These are phyloP conservation scores for Amanita jacksonii DNA, from an alignment of 768 basidiomycete species.

Conservation along the genomic window DNA sequence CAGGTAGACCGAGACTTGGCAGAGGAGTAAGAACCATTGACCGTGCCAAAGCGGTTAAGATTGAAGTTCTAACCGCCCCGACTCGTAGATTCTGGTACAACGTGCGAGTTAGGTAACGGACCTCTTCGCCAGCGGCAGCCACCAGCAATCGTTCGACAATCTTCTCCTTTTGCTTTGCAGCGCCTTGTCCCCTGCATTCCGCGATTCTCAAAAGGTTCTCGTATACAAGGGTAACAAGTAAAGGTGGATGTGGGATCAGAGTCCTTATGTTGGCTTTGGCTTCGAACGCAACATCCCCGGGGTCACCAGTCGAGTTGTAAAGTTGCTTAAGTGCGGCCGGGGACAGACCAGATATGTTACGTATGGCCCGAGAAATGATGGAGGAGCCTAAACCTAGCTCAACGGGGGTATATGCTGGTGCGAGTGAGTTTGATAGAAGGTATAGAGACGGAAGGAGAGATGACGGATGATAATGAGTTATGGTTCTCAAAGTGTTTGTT, in stretches of 20 bases:
- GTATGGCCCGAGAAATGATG: slow-evolving; percentile 61
- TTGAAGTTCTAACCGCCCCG: slow-evolving; percentile 78
- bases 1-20: slow-evolving; percentile 10
- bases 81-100: slow-evolving; percentile 73
- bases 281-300: slow-evolving; percentile 81
- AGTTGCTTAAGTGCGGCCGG: slow-evolving; percentile 47
- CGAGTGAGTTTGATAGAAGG: slow-evolving; percentile 72
- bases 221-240: slow-evolving; percentile 60
- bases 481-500: slow-evolving; percentile 65
- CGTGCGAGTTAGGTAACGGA: slow-evolving; percentile 71
- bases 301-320: slow-evolving; percentile 71
- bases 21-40: slow-evolving; percentile 56
- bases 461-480: slow-evolving; percentile 53
- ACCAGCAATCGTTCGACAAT: slow-evolving; percentile 78
- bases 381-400: slow-evolving; percentile 66
- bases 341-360: slow-evolving; percentile 60
- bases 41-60: slow-evolving; percentile 72
- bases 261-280: slow-evolving; percentile 73
- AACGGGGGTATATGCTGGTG: slow-evolving; percentile 61
- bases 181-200: slow-evolving; percentile 61
- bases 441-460: slow-evolving; percentile 74
- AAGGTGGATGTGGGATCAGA: slow-evolving; percentile 59
- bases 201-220: slow-evolving; percentile 59
- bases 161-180: slow-evolving; percentile 65
- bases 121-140: slow-evolving; percentile 78